Base-by-base conservation (phyloP, 768 basidiomycete genomes). In the Pleurotus tuoliensis region DNA sequence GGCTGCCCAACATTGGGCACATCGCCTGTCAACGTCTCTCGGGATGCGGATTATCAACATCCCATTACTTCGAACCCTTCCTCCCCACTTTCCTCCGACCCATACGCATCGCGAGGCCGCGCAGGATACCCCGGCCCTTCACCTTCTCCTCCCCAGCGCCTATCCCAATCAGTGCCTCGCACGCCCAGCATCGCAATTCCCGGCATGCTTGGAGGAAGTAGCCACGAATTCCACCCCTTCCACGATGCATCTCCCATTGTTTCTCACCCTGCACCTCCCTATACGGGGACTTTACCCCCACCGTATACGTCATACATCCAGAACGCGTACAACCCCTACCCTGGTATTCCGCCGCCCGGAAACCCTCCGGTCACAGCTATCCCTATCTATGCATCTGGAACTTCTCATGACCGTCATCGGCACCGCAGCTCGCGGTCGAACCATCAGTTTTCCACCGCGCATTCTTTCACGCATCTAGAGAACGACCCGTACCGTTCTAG, bases 381-480 rank as follows among this genome's bases (percentile, higher is more conserved):
- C 12, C 51, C 51, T 12, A 53, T 53, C 20, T 53, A 43, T 41
- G 37, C 18, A 9, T 7, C 51, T 22, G 51, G 51, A 13, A 11
- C 18, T 44, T 44, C 41, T 44, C 41, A 44, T 16, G n/a, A 44
- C 15, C 51, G 6, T 39, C 51, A 53, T 11, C 51, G 13, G 11
- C 38, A 53, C 38, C 39, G 18, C 7, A 53, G 51, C n/a, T 13
- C 51, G 5, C 51, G 38, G 15, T 53, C 37, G 51, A 53, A 39
- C 38, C 51, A 53, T n/a, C 39, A 53, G 15, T 24, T 53, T 16
- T 16, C 51, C 4, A 15, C 37, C 39, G 8, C 34, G 18, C n/a
- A 18, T 24, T 39, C 51, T 39, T 53, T 53, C 51, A 39, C 51
- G 22, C 51, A 53, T 24, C 22, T 53, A 53, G 51, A 53, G 51